These are phyloP conservation scores for Sextonia rubra DNA, from an alignment of 164 flowering plant species.

Conservation along the genomic window DNA sequence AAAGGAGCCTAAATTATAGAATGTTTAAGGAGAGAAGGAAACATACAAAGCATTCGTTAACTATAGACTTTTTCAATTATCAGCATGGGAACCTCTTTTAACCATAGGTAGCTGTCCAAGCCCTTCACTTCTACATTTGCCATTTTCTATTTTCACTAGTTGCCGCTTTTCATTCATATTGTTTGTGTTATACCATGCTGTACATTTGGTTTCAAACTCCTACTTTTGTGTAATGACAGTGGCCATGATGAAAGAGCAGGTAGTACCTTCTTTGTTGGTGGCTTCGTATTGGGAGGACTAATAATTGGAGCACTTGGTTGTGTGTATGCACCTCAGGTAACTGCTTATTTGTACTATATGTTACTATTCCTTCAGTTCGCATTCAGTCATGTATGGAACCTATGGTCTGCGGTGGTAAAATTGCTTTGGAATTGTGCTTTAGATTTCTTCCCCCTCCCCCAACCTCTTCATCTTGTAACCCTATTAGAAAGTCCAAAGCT, in stretches of 20 bases:
- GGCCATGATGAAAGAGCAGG: slow-evolving; percentile 51
- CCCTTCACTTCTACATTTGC: neutral
- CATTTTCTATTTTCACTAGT: neutral
- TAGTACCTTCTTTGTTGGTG: slow-evolving; percentile 74
- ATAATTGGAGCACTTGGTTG: slow-evolving; percentile 86
- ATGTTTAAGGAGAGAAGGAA: too few species aligned
- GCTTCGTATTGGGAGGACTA: slow-evolving; percentile 90
- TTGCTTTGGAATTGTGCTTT: neutral
- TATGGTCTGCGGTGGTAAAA: neutral
- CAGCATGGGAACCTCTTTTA: neutral
- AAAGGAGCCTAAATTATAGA: too few species aligned
- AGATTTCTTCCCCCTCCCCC: neutral
- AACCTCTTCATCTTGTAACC: too few species aligned
- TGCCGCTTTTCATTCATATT: neutral
- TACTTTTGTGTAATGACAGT: slow-evolving; percentile 23
- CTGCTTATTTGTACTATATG: neutral
- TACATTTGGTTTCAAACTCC: neutral
- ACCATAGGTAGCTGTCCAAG: neutral
- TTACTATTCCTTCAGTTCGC: neutral
- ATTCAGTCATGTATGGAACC: neutral
- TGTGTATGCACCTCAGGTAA: slow-evolving; percentile 92
- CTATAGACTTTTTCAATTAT: neutral
- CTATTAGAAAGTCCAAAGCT: too few species aligned
- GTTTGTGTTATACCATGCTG: neutral
- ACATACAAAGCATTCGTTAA: neutral